Conservation (phyloP, 768 basidiomycete species). For the Mycena capillaripes region DNA sequence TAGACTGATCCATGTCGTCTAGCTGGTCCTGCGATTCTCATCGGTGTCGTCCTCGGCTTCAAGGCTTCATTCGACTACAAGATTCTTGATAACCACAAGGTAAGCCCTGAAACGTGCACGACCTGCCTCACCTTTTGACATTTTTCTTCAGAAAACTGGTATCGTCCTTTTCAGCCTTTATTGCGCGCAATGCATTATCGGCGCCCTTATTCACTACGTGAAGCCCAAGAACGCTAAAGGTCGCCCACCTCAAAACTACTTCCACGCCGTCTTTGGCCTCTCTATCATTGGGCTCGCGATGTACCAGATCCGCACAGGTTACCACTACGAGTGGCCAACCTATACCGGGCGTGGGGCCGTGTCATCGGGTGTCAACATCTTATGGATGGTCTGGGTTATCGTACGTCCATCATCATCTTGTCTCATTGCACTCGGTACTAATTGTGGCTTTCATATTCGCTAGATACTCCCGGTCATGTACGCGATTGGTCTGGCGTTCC, state of each 20-base stretch:
- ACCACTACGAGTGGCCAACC: conserved; percentile 62
- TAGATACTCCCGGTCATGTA: conserved; percentile 64
- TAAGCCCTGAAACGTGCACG: conserved; percentile 32
- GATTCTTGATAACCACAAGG: conserved; percentile 65
- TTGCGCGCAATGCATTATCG: conserved; percentile 61
- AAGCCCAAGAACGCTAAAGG: conserved; percentile 54
- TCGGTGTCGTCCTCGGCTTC: conserved; percentile 62
- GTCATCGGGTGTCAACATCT: conserved; percentile 50
- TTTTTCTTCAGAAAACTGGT: conserved; percentile 59
- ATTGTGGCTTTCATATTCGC: conserved; percentile 10
- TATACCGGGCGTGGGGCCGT: conserved; percentile 58
- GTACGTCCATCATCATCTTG: conserved; percentile 48
- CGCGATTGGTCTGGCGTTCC: conserved; percentile 54
- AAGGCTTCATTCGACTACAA: conserved; percentile 52
- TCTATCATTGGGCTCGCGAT: conserved; percentile 62
- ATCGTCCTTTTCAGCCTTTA: conserved; percentile 65
- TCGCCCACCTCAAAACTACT: conserved; percentile 69
- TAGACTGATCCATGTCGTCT: conserved; percentile 10
- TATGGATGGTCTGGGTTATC: conserved; percentile 65
- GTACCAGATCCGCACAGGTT: conserved; percentile 65
- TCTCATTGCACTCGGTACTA: not conserved
- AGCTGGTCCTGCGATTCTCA: conserved; percentile 61
- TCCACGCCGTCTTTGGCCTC: conserved; percentile 69
- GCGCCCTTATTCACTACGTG: conserved; percentile 67
- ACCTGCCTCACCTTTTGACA: not conserved